Conservation (phyloP, 2,329 filamentous ascomycete species). For the Magnaporthiopsis poae region DNA sequence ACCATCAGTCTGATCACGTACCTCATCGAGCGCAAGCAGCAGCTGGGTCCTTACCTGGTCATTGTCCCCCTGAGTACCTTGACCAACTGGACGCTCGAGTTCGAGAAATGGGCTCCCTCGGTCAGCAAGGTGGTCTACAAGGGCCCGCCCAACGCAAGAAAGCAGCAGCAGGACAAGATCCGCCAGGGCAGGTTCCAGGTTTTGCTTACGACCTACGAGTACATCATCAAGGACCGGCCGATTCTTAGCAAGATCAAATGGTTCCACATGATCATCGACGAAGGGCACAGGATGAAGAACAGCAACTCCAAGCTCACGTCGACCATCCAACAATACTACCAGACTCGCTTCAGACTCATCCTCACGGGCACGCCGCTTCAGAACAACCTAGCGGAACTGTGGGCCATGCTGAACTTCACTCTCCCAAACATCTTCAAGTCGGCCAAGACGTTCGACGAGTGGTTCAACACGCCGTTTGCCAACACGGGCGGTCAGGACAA, state of each 20-base stretch:
- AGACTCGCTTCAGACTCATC: constrained; percentile 88
- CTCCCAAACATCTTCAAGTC: constrained; percentile 98
- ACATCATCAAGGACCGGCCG: constrained; percentile 97
- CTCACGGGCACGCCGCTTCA: constrained; percentile 93
- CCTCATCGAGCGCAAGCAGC: constrained; percentile 88
- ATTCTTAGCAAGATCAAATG: constrained; percentile 97
- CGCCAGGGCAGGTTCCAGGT: constrained; percentile 94
- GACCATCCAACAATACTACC: constrained; percentile 91
- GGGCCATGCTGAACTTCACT: constrained; percentile 97
- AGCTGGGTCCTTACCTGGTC: constrained; percentile 85
- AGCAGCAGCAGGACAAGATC: constrained; percentile 85
- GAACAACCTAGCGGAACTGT: constrained; percentile 91
- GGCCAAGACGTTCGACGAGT: constrained; percentile 96
- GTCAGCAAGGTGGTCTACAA: constrained; percentile 90
- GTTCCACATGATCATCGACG: constrained; percentile 99
- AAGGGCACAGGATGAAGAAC: constrained; percentile 99
- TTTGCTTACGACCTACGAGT: constrained; percentile 93
- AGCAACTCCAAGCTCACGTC: constrained; percentile 88
- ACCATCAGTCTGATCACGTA: constrained; percentile 97
- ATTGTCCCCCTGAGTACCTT: constrained; percentile 94
- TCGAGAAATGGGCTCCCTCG: constrained; percentile 95
- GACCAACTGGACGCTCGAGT: constrained; percentile 97
- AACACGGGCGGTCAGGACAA: constrained; percentile 97
- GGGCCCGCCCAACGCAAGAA: constrained; percentile 78
- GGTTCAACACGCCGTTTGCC: constrained; percentile 99